A percentile compares a stretch with the other conserved stretches of the same genome.
Evolutionary conservation across 139 green algal species (phyloP).

Genomic region (Haematococcus lacustris): DNA sequence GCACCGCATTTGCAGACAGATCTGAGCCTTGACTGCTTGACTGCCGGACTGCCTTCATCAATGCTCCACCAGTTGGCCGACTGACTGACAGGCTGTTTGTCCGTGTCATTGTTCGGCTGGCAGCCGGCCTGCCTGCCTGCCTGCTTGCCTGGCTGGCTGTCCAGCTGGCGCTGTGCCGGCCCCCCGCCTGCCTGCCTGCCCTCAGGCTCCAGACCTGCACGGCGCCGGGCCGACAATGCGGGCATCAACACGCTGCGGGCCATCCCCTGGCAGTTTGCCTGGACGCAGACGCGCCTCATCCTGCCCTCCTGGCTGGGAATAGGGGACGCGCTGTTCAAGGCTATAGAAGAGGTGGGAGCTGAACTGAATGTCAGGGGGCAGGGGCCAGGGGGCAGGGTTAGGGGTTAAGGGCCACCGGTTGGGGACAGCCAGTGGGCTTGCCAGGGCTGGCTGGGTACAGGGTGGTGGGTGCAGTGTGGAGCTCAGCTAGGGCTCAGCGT

Average conservation of each 20-base stretch:
- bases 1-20: background rate
- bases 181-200: background rate
- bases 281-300: conserved; percentile 88
- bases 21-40: background rate
- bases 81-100: no score
- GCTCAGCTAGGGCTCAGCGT: no score
- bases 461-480: no score
- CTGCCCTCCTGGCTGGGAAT: conserved; percentile 96
- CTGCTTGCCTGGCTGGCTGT: no score
- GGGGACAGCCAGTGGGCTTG: no score
- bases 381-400: no score
- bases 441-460: no score
- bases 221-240: conserved; percentile 24
- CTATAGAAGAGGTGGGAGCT: conserved; percentile 39
- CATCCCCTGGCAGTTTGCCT: conserved; percentile 93
- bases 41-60: background rate
- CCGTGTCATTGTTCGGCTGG: no score
- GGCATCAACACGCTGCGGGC: conserved; percentile 81
- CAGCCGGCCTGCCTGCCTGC: no score
- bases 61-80: background rate
- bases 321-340: conserved; percentile 70
- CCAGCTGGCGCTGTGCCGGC: no score
- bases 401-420: no score
- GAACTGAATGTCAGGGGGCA: background rate
- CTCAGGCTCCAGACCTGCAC: conserved; percentile 23